Evolutionary conservation across 2,329 filamentous ascomycete species (phyloP).

Genomic region (Botryosphaeria dothidea): DNA sequence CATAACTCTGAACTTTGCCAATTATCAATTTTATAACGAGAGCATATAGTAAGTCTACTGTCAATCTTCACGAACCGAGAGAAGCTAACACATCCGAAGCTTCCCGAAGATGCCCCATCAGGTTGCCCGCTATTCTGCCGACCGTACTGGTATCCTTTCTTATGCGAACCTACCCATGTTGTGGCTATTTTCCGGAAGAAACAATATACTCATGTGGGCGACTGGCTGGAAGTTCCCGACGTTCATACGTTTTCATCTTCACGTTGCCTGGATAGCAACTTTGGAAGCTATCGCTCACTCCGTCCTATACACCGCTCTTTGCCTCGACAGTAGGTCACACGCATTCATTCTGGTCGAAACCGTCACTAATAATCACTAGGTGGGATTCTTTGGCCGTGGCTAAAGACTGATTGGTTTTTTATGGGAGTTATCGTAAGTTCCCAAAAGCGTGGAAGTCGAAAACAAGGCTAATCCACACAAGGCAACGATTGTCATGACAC

Average conservation of each 20-base stretch:
- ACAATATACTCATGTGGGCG: constrained; percentile 65
- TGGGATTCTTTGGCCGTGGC: background rate
- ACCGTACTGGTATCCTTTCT: background rate
- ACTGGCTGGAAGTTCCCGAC: constrained; percentile 70
- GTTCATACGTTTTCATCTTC: constrained; percentile 68
- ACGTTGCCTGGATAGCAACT: constrained; percentile 64
- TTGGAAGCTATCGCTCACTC: constrained; percentile 65
- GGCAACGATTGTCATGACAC: constrained; percentile 46
- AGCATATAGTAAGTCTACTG: background rate
- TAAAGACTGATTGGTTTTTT: constrained; percentile 7
- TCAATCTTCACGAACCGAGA: background rate
- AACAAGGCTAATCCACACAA: background rate
- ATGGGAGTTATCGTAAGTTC: background rate
- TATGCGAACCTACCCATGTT: constrained; percentile 33
- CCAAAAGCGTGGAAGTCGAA: too few relatives aligned
- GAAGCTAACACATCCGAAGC: background rate
- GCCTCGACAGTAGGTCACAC: background rate
- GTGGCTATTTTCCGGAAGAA: constrained; percentile 68
- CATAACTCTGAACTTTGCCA: background rate
- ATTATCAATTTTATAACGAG: constrained; percentile 7
- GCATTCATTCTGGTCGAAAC: background rate
- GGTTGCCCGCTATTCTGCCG: background rate
- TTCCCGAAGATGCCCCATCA: background rate
- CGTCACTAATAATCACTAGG: background rate
- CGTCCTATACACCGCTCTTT: constrained; percentile 55